Evolutionary conservation across 2,329 filamentous ascomycete species (phyloP), one percentile per base, ranked within the genome.

Genomic region (Ceratocystis smalleyi): DNA sequence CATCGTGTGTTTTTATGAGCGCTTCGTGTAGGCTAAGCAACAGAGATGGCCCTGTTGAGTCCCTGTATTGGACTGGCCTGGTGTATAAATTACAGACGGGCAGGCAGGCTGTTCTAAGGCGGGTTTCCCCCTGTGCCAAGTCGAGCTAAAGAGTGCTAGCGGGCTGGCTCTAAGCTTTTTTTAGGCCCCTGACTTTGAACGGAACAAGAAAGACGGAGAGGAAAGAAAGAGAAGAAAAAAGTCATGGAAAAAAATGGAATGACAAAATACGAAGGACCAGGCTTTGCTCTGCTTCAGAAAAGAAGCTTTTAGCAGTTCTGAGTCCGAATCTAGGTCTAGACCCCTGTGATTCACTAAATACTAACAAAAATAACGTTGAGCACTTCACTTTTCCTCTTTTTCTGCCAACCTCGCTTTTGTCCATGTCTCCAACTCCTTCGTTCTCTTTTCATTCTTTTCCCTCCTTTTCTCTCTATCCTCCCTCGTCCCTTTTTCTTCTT

Each of bases 351-450:
- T 40, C 10, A 40, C 35, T 40, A 40, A 12, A 40, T n/a, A n/a
- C 47, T 40, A 15, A 32, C 12, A 15, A 55, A 30, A 55, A 55
- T 30, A 55, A 55, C 15, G 15, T 55, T 55, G 8, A 55, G 22
- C 51, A 55, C 10, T 15, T 17, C 12, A 27, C 32, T 43, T 61
- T 19, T 27, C 27, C 43, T 43, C 43, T 43, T 43, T 43, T 43
- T 22, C 22, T 54, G 45, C 32, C 45, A 35, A 51, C 43, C 43
- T 51, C 32, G 19, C 32, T 60, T 30, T 62, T 15, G n/a, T n/a
- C 22, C 43, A 51, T 35, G 22, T 35, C 27, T 55, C 51, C 51
- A 55, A 55, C 51, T 55, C 51, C 51, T 55, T 55, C 51, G 51
- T 55, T 27, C 49, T 19, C 19, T 55, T 51, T 35, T 5, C 32